A percentile compares a stretch with the other conserved stretches of the same genome.
These are phyloP conservation scores for Xylariomycetidae sp. DNA, from an alignment of 2,329 filamentous ascomycete species.

Conservation along the genomic window DNA sequence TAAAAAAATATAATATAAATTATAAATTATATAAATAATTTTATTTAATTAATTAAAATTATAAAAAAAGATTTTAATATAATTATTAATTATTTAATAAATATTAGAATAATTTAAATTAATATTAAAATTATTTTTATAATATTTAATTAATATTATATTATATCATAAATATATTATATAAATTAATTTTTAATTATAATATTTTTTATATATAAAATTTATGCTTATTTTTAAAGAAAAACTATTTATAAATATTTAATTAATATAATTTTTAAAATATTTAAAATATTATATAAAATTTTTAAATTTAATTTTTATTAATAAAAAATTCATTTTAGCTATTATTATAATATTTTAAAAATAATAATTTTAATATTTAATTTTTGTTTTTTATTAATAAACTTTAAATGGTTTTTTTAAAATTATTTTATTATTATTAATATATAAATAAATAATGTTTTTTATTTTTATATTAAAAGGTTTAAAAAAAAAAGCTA, in stretches of 20 bases:
- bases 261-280: too few species aligned
- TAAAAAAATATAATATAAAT: background rate
- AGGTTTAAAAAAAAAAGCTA: too few species aligned
- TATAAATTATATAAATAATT: background rate
- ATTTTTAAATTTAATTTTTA: background rate
- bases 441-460: too few species aligned
- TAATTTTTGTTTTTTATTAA: background rate
- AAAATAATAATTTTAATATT: background rate
- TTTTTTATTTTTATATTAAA: too few species aligned
- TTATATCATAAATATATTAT: background rate
- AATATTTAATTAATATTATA: too few species aligned
- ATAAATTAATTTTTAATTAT: background rate
- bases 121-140: too few species aligned
- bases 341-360: background rate
- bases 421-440: too few species aligned
- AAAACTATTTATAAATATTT: background rate
- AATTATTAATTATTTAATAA: too few species aligned
- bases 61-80: too few species aligned
- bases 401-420: too few species aligned
- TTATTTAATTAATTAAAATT: background rate
- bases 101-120: too few species aligned
- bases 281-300: slow-evolving; percentile 1
- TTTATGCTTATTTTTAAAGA: background rate
- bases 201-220: background rate
- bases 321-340: background rate